These are phyloP conservation scores for Talaromyces sp. DNA, from an alignment of 2,329 filamentous ascomycete species.

Conservation along the genomic window DNA sequence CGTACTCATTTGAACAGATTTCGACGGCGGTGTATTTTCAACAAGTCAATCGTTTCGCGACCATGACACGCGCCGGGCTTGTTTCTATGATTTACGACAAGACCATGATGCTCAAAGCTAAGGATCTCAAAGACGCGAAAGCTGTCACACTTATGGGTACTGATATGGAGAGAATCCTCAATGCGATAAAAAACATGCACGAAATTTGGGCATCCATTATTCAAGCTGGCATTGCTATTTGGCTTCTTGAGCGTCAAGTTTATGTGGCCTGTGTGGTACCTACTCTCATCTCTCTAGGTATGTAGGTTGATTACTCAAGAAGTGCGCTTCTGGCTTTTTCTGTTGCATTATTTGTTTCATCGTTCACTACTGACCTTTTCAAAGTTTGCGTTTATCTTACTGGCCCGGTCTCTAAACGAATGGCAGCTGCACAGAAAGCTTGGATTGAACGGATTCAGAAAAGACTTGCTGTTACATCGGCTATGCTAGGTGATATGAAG, in stretches of 20 bases:
- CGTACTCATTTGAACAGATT: conserved; percentile 24
- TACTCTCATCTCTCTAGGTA: conserved; percentile 22
- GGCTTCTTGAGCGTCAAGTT: conserved; percentile 39
- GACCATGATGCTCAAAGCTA: conserved; percentile 29
- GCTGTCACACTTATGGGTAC: conserved; percentile 46
- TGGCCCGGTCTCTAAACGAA: conserved; percentile 4
- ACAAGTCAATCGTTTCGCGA: conserved; percentile 40
- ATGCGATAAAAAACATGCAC: conserved; percentile 41
- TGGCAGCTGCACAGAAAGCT: conserved; percentile 1
- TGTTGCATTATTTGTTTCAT: not conserved
- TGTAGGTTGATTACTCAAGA: not conserved
- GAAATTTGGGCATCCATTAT: conserved; percentile 45
- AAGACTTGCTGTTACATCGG: conserved; percentile 12
- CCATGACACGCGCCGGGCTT: conserved; percentile 42
- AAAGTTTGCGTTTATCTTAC: conserved; percentile 7
- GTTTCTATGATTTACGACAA: conserved; percentile 50
- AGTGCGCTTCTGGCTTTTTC: not conserved
- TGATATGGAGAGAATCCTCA: conserved; percentile 43
- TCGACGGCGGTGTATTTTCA: conserved; percentile 41
- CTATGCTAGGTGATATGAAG: conserved; percentile 40
- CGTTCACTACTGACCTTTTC: not conserved
- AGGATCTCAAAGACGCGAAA: conserved; percentile 33
- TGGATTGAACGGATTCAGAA: conserved; percentile 10
- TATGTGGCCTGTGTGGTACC: conserved; percentile 44
- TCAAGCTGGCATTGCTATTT: conserved; percentile 46